Base-by-base conservation (phyloP, 2,329 filamentous ascomycete species). In the Davidsoniella virescens region DNA sequence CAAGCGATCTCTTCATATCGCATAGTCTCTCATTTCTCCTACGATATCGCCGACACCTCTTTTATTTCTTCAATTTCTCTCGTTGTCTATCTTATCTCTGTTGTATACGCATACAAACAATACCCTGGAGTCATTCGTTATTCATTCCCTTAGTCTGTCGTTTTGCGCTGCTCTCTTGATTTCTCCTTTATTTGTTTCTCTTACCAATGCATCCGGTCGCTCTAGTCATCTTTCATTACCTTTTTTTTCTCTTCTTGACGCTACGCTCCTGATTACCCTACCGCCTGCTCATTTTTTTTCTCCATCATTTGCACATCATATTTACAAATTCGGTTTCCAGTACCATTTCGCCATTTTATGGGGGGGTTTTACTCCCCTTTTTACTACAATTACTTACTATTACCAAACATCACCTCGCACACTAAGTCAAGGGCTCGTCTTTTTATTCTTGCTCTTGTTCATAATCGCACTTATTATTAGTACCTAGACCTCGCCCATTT, bases 61-160 rank as follows among this genome's bases (percentile, higher is more conserved):
- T 20, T 49, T 50, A 12, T 20, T 45, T 47, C 26, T 44, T 20
- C 41, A 17, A 2, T 52, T 38, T 46, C 18, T 17, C 25, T 45
- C 23, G 29, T 45, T 47, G 8, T 29, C 14, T 29, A 8, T 42
- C 29, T 37, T 36, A 18, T 46, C 37, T 50, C 26, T 44, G 18
- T 47, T 29, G 42, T 50, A 49, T 50, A 18, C 50, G 51, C 51
- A 53, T 53, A 43, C 50, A 44, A 48, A 48, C 50, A 52, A 53
- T 53, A 50, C 44, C 47, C 51, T 39, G 45, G 44, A 37, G 36
- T 52, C 42, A 44, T 53, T 47, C 20, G 29, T 43, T 42, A 10
- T 46, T 42, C 23, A 10, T 46, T 42, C 23, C n/a, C 16, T 14
- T 46, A 42, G 9, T n/a, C 33, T 43, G 2, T 43, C 37, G 33